phyloP scores from a whole-genome alignment of 441 rosid species.

The Bruguiera hainesii region DNA sequence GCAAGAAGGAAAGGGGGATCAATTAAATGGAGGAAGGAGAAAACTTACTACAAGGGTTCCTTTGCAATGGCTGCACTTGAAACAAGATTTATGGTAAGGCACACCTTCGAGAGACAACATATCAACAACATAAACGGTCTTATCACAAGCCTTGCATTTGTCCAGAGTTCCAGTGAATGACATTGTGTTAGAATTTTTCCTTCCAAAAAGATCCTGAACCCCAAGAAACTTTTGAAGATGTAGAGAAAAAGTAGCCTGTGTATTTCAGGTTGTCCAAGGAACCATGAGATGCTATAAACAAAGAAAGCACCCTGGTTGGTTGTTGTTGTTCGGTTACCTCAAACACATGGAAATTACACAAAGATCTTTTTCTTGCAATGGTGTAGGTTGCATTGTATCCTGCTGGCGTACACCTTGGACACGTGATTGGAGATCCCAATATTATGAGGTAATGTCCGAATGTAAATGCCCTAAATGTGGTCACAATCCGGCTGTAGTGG shows the following conservation, averaged over 20 bases:
- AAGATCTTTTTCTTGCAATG: conserved; percentile 33
- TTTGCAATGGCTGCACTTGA: conserved; percentile 94
- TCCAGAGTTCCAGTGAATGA: conserved; percentile 89
- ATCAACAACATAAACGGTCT: conserved; percentile 85
- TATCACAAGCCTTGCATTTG: conserved; percentile 93
- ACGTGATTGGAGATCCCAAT: conserved; percentile 54
- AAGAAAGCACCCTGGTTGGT: conserved; percentile 6
- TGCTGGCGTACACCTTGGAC: conserved; percentile 21
- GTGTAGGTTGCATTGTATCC: conserved; percentile 20
- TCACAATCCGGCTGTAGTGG: conserved; percentile 31
- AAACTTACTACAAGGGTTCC: conserved; percentile 74
- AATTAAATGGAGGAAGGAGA: background rate
- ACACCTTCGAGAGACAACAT: conserved; percentile 79
- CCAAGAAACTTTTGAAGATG: conserved; percentile 11
- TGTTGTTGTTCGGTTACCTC: conserved; percentile 24
- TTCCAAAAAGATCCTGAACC: conserved; percentile 4
- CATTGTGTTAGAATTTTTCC: conserved; percentile 30
- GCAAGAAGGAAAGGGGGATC: no score
- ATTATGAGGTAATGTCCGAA: conserved; percentile 33
- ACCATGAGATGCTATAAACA: conserved; percentile 14
- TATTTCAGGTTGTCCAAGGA: conserved; percentile 24
- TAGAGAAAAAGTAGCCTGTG: background rate
- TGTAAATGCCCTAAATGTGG: conserved; percentile 31
- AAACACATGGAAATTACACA: conserved; percentile 38
- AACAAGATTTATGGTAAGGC: conserved; percentile 91